Conservation (phyloP, 2,329 filamentous ascomycete species). For the Fusarium napiforme region DNA sequence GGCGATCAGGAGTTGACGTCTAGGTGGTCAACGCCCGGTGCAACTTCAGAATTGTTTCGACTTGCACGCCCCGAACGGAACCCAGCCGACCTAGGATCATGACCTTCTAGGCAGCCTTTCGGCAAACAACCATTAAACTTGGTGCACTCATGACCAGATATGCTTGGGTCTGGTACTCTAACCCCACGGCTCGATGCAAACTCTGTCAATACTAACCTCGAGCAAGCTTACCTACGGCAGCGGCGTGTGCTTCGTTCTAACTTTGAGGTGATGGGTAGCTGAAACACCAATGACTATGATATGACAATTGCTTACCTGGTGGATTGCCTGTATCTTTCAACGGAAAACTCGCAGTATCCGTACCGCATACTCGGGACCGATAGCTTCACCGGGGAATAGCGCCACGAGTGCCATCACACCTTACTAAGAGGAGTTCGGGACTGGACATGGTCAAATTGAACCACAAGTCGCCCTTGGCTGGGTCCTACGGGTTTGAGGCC, state of each 20-base stretch:
- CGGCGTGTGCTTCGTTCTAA: neutral
- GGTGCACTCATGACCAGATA: neutral
- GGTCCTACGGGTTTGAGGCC: neutral
- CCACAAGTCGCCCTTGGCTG: neutral
- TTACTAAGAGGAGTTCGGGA: neutral
- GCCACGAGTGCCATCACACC: neutral
- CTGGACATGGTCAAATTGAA: neutral
- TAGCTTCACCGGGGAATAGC: conserved; percentile 1
- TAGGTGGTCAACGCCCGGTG: neutral
- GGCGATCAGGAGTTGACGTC: conserved; percentile 4
- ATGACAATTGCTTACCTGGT: neutral
- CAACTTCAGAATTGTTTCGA: neutral
- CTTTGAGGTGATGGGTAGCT: neutral
- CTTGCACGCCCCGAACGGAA: neutral
- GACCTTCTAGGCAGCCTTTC: neutral
- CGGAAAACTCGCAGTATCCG: neutral
- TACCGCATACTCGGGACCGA: neutral
- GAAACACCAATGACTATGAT: neutral
- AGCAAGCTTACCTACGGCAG: neutral
- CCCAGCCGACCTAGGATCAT: neutral
- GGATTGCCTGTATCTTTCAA: neutral
- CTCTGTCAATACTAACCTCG: neutral
- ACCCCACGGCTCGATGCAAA: neutral
- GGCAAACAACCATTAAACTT: neutral
- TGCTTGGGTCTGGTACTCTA: neutral